Evolutionary conservation across 768 basidiomycete genomes (phyloP).

Genomic region (Pleurotus giganteus): DNA sequence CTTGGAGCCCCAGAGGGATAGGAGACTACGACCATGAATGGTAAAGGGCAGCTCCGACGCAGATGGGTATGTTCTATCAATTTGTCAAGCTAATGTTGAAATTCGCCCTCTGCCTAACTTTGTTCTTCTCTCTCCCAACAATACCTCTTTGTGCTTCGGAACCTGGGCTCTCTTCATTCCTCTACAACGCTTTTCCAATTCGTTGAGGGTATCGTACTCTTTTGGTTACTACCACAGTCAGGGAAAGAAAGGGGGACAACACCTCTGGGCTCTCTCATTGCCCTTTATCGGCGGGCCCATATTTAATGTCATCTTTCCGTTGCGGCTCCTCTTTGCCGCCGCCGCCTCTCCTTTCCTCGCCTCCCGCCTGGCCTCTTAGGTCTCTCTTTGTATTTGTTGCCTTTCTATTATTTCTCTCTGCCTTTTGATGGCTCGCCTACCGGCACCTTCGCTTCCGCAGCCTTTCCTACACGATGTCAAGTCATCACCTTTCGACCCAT

Average conservation of each 20-base stretch:
- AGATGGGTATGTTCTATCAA: not conserved
- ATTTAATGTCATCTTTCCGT: too few species aligned
- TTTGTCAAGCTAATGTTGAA: not conserved
- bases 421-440: too few species aligned
- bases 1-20: not conserved
- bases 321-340: too few species aligned
- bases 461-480: not conserved
- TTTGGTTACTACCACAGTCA: not conserved
- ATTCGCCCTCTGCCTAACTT: not conserved
- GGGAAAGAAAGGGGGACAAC: not conserved
- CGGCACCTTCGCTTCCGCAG: not conserved
- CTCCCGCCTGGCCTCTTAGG: not conserved
- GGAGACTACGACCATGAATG: not conserved
- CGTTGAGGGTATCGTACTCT: not conserved
- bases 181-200: not conserved
- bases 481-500: not conserved
- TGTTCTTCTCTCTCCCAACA: slow-evolving; percentile 2
- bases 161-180: not conserved
- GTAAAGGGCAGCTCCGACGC: not conserved
- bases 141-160: slow-evolving; percentile 7
- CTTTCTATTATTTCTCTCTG: too few species aligned
- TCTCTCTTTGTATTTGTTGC: too few species aligned
- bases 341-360: too few species aligned
- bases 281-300: too few species aligned
- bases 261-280: too few species aligned